A percentile compares a stretch with the other conserved stretches of the same genome.
phyloP scores from a whole-genome alignment of 441 rosid genomes.

The Gossypium lobatum region DNA sequence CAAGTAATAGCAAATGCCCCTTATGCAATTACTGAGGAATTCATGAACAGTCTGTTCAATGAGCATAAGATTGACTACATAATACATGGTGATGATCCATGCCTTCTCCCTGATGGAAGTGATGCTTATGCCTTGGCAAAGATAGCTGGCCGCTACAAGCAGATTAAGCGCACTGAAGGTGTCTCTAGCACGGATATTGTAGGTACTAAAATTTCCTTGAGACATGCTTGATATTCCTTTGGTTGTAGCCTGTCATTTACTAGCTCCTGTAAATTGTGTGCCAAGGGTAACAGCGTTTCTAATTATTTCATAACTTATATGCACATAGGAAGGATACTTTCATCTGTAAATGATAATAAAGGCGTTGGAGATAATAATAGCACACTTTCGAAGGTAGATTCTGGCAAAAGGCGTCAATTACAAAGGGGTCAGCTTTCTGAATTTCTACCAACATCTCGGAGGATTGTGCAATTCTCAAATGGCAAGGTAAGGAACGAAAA shows the following conservation, averaged over 20 bases:
- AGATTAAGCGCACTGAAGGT: slow-evolving; percentile 95
- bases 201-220: slow-evolving; percentile 43
- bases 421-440: slow-evolving; percentile 49
- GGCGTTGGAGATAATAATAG: background rate
- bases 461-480: slow-evolving; percentile 91
- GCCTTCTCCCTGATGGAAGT: slow-evolving; percentile 90
- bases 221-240: background rate
- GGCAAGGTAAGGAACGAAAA: slow-evolving; percentile 47
- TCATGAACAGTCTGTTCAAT: slow-evolving; percentile 72
- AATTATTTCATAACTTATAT: slow-evolving; percentile 4
- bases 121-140: slow-evolving; percentile 93
- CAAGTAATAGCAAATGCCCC: slow-evolving; percentile 35
- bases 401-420: slow-evolving; percentile 20
- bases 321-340: slow-evolving; percentile 74
- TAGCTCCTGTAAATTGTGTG: background rate
- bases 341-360: slow-evolving; percentile 37
- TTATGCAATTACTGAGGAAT: slow-evolving; percentile 80
- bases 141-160: slow-evolving; percentile 89
- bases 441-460: slow-evolving; percentile 85
- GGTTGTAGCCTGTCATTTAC: background rate
- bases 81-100: slow-evolving; percentile 96
- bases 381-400: slow-evolving; percentile 17
- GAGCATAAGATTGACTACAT: slow-evolving; percentile 85
- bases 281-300: background rate
- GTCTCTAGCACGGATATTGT: slow-evolving; percentile 99